Percentiles rank a stretch among this genome's conserved stretches.
Conservation (phyloP, 2,329 filamentous ascomycete genomes). For the Chaetoscypha palmicola region DNA sequence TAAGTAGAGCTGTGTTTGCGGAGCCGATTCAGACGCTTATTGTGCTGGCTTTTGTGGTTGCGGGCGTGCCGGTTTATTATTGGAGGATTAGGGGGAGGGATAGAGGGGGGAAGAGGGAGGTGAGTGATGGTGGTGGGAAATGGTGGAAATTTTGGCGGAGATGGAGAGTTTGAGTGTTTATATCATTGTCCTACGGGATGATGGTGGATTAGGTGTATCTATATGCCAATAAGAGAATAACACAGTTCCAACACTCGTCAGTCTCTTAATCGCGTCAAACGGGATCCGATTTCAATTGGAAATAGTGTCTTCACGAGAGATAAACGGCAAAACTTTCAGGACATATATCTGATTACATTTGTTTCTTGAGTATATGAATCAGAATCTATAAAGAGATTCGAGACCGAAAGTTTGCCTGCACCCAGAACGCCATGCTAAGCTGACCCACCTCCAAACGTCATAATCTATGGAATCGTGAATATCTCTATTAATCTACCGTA, state of each 20-base stretch:
- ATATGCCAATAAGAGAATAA: not conserved
- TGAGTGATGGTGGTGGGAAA: conserved; percentile 32
- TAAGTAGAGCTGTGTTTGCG: conserved; percentile 82
- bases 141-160: conserved; percentile 57
- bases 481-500: too few relatives aligned
- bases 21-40: conserved; percentile 85
- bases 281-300: too few relatives aligned
- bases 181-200: not conserved
- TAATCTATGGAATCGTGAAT: conserved; percentile 5
- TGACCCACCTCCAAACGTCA: not conserved
- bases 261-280: too few relatives aligned
- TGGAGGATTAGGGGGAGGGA: conserved; percentile 70
- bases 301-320: too few relatives aligned
- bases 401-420: too few relatives aligned
- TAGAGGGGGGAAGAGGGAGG: conserved; percentile 39
- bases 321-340: too few relatives aligned
- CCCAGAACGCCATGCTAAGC: too few relatives aligned
- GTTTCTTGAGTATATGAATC: too few relatives aligned
- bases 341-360: too few relatives aligned
- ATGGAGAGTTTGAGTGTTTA: conserved; percentile 3
- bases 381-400: too few relatives aligned
- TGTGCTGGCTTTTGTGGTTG: conserved; percentile 76
- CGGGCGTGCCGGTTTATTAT: conserved; percentile 82
- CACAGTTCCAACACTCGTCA: not conserved
- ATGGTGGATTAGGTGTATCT: not conserved